Evolutionary conservation across 2,329 filamentous ascomycete genomes (phyloP).

Genomic region (Furcasterigmium furcatum): DNA sequence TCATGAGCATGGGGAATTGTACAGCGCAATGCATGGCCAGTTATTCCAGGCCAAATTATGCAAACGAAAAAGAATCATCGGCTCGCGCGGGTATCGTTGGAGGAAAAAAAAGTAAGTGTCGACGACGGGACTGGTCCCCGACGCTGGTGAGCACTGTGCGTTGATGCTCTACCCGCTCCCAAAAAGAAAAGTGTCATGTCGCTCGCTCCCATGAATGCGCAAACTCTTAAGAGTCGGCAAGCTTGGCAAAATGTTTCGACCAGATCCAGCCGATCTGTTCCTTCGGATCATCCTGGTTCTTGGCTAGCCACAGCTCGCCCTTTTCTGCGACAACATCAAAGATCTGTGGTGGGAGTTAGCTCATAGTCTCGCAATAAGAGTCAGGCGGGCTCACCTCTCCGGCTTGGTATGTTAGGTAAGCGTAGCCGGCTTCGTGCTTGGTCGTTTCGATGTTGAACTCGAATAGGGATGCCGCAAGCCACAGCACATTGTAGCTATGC

Average conservation of each 20-base stretch:
- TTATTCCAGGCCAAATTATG: no score
- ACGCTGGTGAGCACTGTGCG: no score
- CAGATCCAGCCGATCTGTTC: slow-evolving; percentile 93
- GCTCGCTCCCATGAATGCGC: no score
- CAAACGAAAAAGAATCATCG: no score
- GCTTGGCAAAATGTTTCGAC: slow-evolving; percentile 91
- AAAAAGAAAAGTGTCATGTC: no score
- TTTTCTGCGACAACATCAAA: slow-evolving; percentile 95
- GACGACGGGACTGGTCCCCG: no score
- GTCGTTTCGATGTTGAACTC: slow-evolving; percentile 96
- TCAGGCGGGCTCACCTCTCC: slow-evolving; percentile 65
- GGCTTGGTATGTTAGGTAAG: slow-evolving; percentile 91
- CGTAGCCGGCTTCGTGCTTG: slow-evolving; percentile 89
- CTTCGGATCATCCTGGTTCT: slow-evolving; percentile 87
- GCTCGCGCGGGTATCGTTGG: no score
- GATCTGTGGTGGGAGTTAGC: slow-evolving; percentile 46
- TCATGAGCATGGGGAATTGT: no score
- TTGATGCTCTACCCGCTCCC: no score
- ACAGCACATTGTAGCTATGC: slow-evolving; percentile 69
- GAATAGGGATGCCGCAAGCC: slow-evolving; percentile 89
- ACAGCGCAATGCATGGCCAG: no score
- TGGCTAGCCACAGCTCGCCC: slow-evolving; percentile 94
- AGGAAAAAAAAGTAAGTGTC: no score
- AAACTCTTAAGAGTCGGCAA: slow-evolving; percentile 51
- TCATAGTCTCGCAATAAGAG: no score